Evolutionary conservation across 768 basidiomycete genomes (phyloP), one percentile per base, ranked within the genome.

Genomic region (Phlegmacium glaucopus): DNA sequence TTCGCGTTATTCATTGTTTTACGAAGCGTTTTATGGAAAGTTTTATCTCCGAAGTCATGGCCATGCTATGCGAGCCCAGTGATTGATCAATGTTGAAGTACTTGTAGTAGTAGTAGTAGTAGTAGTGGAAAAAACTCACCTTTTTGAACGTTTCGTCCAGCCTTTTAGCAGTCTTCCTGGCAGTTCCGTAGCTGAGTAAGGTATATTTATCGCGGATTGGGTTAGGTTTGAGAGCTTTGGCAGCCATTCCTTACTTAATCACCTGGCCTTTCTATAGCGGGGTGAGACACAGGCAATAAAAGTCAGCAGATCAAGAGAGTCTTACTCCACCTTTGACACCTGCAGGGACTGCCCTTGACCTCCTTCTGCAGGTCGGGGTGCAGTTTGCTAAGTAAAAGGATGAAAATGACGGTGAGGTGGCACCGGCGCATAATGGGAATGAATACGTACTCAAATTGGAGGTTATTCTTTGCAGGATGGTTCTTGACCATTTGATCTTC

Each of bases 221-320:
- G 30, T 45, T 45, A 9, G 44, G 44, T 13, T 28, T 6, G 18
- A 45, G 32, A 18, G 44, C 28, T 37, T 45, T 45, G 44, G 30
- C 44, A 1, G 9, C 17, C 32, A 45, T 13, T 32, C 13, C 44
- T 4, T 45, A n/a, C 32, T 45, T 45, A 13, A 45, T 4, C 17
- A 45, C 6, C 16, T 35, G 28, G 30, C 44, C 44, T 45, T 45
- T 45, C 44, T 45, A 32, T 10, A 17, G 16, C 16, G 18, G 13
- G 6, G 44, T 34, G n/a, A 36, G 44, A 34, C 30, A 13, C 13
- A 32, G 30, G 30, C 13, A 32, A 13, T 32, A 32, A 9, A 39
- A 2, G 2, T 4, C 38, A 39, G 4, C 10, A 22, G 38, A 39
- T 39, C 8, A 16, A 39, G 15, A 39, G 9, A n/a, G n/a, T 22